Evolutionary conservation across 805 yeast genomes (phyloP).

Genomic region (Candida insectorum): DNA sequence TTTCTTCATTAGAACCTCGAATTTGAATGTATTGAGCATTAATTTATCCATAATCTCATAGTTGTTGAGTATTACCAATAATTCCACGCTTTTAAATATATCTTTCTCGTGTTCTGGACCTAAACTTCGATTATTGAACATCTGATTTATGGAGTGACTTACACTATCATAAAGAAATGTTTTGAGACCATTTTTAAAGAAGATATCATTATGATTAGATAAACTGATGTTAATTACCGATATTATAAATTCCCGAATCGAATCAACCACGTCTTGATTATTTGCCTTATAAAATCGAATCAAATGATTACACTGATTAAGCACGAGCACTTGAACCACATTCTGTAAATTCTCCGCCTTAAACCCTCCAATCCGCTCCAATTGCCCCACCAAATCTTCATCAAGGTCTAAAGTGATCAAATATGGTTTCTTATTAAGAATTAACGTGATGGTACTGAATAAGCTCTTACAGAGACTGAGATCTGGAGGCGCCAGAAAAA

Average conservation of each 20-base stretch:
- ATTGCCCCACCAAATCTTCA: not conserved
- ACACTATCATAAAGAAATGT: not conserved
- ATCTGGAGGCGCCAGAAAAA: conserved; percentile 5
- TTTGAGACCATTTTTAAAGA: conserved; percentile 16
- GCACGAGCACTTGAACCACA: conserved; percentile 4
- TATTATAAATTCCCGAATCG: conserved; percentile 31
- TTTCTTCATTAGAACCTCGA: conserved; percentile 29
- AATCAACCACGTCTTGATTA: conserved; percentile 10
- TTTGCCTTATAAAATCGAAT: not conserved
- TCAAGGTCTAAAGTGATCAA: conserved; percentile 15
- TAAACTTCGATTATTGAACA: not conserved
- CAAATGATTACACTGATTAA: conserved; percentile 1
- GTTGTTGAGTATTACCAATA: conserved; percentile 5
- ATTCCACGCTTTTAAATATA: conserved; percentile 1
- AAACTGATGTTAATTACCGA: conserved; percentile 28
- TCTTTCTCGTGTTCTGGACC: not conserved
- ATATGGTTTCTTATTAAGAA: conserved; percentile 27
- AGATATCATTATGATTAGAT: conserved; percentile 24
- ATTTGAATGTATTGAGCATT: conserved; percentile 17
- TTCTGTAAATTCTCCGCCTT: not conserved
- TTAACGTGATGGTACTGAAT: conserved; percentile 28
- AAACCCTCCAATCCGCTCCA: too few relatives aligned
- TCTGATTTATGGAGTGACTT: not conserved
- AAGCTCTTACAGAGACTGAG: conserved; percentile 18
- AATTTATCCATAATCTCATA: conserved; percentile 4